phyloP scores from a whole-genome alignment of 352 stramenopile species.

The Phytophthora boehmeriae region DNA sequence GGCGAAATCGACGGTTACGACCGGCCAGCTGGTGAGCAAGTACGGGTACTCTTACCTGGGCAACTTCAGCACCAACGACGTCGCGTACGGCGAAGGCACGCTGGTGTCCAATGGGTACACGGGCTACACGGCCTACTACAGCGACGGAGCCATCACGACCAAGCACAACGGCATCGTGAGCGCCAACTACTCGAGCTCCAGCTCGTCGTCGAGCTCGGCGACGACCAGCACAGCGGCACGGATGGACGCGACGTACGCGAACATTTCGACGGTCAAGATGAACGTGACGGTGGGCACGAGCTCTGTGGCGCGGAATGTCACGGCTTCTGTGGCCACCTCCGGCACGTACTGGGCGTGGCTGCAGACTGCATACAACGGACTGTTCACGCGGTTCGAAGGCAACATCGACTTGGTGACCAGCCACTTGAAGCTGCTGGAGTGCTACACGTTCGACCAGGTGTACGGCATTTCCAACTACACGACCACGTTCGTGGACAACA shows the following conservation, averaged over 20 bases:
- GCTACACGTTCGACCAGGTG: slow-evolving; percentile 60
- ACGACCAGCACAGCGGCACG: slow-evolving; percentile 23
- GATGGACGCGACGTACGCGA: slow-evolving; percentile 40
- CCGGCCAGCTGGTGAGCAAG: slow-evolving; percentile 35
- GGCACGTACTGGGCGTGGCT: slow-evolving; percentile 72
- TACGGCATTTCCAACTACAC: slow-evolving; percentile 57
- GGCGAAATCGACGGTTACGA: slow-evolving; percentile 34
- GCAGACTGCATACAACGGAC: slow-evolving; percentile 56
- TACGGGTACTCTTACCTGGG: slow-evolving; percentile 56
- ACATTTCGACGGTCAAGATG: slow-evolving; percentile 37
- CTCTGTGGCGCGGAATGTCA: slow-evolving; percentile 45
- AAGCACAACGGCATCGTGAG: slow-evolving; percentile 60
- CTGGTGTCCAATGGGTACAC: slow-evolving; percentile 54
- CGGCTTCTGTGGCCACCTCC: slow-evolving; percentile 49
- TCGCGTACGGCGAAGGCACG: slow-evolving; percentile 38
- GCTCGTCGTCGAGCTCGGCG: slow-evolving; percentile 26
- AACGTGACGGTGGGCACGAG: slow-evolving; percentile 53
- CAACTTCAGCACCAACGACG: slow-evolving; percentile 47
- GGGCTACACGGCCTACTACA: slow-evolving; percentile 52
- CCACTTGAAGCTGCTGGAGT: slow-evolving; percentile 70
- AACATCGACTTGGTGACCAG: slow-evolving; percentile 64
- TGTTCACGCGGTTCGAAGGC: slow-evolving; percentile 61
- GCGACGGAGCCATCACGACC: slow-evolving; percentile 46
- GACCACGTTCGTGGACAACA: slow-evolving; percentile 54
- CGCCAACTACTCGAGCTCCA: slow-evolving; percentile 44